Percentiles rank a stretch among this genome's conserved stretches.
These are phyloP conservation scores for Sisymbrium altissimum DNA, from an alignment of 345 rosid species.

Conservation along the genomic window DNA sequence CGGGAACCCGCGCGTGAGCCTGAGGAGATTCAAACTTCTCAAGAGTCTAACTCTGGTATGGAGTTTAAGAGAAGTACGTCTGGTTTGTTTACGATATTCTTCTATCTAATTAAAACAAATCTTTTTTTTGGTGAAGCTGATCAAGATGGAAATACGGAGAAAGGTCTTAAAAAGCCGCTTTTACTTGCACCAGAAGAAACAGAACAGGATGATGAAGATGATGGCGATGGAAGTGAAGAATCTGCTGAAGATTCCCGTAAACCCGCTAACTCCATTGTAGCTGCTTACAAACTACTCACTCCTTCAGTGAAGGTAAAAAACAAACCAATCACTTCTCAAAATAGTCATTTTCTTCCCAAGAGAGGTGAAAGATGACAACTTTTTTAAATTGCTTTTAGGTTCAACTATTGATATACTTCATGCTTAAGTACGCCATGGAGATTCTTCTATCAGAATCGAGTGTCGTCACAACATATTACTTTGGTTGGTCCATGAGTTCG, in stretches of 20 bases:
- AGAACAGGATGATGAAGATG: constrained; percentile 52
- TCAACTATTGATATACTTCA: constrained; percentile 90
- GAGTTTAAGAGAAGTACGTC: neutral
- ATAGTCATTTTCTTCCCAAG: neutral
- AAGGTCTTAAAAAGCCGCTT: constrained; percentile 65
- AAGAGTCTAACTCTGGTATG: constrained; percentile 50
- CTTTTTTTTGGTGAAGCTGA: constrained; percentile 40
- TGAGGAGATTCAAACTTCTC: constrained; percentile 40
- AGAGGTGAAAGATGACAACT: neutral
- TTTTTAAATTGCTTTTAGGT: constrained; percentile 42
- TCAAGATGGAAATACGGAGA: constrained; percentile 49
- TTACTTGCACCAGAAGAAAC: constrained; percentile 49
- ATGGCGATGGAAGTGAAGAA: constrained; percentile 67
- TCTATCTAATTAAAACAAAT: neutral
- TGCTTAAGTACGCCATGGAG: constrained; percentile 95
- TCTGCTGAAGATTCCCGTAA: constrained; percentile 50
- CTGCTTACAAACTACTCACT: constrained; percentile 85
- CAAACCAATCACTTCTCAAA: neutral
- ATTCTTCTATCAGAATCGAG: constrained; percentile 92
- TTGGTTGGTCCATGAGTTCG: constrained; percentile 65
- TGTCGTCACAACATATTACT: constrained; percentile 79
- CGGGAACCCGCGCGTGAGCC: constrained; percentile 60
- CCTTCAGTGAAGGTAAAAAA: constrained; percentile 81
- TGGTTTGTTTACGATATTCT: neutral
- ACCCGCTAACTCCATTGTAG: constrained; percentile 64